phyloP scores from a whole-genome alignment of 1,284 basidiomycete genomes.

The Rhizoctonia solani region DNA sequence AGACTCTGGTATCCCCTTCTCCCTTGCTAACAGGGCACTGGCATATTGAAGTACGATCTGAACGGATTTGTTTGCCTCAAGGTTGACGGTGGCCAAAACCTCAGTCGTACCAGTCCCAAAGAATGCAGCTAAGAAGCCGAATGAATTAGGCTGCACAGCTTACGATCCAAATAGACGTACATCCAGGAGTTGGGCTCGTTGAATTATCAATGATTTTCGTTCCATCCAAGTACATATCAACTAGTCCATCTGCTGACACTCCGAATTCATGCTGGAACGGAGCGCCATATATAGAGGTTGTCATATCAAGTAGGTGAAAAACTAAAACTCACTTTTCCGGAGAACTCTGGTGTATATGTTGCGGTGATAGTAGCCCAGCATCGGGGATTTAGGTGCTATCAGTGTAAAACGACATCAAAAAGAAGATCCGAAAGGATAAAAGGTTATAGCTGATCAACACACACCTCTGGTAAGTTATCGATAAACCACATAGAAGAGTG shows the following conservation, averaged over 20 bases:
- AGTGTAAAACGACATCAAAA: background rate
- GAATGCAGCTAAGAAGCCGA: slow-evolving; percentile 39
- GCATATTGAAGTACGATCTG: background rate
- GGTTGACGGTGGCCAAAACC: background rate
- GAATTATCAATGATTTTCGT: slow-evolving; percentile 55
- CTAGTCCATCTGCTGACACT: slow-evolving; percentile 51
- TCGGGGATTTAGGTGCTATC: slow-evolving; percentile 20
- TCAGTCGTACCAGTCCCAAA: slow-evolving; percentile 41
- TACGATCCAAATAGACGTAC: slow-evolving; percentile 5
- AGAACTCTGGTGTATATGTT: slow-evolving; percentile 50
- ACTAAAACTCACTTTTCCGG: background rate
- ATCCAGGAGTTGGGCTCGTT: slow-evolving; percentile 35
- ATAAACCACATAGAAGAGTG: slow-evolving; percentile 44
- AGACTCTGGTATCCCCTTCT: background rate
- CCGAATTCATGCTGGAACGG: slow-evolving; percentile 55
- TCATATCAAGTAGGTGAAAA: background rate
- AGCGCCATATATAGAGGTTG: background rate
- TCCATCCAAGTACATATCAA: slow-evolving; percentile 55
- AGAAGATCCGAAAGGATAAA: background rate
- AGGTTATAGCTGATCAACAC: no score
- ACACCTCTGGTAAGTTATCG: slow-evolving; percentile 4
- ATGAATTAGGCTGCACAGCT: background rate
- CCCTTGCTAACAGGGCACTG: background rate
- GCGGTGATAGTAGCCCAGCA: slow-evolving; percentile 41
- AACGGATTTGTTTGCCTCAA: background rate